Evolutionary conservation across 129 eudicot genomes (phyloP).

Genomic region (Ambrosia artemisiifolia): DNA sequence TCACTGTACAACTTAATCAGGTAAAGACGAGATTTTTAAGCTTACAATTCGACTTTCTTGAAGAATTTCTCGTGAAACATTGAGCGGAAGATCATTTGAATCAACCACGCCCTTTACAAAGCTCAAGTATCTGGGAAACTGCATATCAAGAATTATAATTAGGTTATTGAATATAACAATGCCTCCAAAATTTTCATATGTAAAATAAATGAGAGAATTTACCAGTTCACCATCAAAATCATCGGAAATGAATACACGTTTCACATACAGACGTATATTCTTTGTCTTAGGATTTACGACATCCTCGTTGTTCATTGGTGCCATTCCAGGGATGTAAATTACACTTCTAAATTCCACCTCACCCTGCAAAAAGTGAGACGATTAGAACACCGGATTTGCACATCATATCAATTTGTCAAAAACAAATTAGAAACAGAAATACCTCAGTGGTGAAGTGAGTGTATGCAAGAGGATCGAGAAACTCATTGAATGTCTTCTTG

Average conservation of each 20-base stretch:
- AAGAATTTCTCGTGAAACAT: slow-evolving; percentile 88
- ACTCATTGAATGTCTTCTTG: slow-evolving; percentile 86
- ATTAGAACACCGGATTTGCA: neutral
- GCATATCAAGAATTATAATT: slow-evolving; percentile 25
- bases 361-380: slow-evolving; percentile 48
- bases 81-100: slow-evolving; percentile 85
- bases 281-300: slow-evolving; percentile 86
- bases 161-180: neutral
- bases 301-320: slow-evolving; percentile 90
- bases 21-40: neutral
- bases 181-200: neutral
- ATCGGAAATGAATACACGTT: slow-evolving; percentile 96
- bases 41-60: slow-evolving; percentile 97
- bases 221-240: slow-evolving; percentile 99
- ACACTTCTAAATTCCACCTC: slow-evolving; percentile 95
- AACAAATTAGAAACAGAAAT: neutral
- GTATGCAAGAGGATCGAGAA: slow-evolving; percentile 74
- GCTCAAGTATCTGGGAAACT: slow-evolving; percentile 97
- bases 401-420: neutral
- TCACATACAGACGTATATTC: slow-evolving; percentile 87
- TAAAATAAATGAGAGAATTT: slow-evolving; percentile 8
- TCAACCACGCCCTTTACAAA: slow-evolving; percentile 79
- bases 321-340: slow-evolving; percentile 91
- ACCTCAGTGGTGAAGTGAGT: slow-evolving; percentile 97
- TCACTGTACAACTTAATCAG: neutral